Base-by-base conservation (phyloP, 805 yeast genomes). In the Schwanniomyces yamadae region DNA sequence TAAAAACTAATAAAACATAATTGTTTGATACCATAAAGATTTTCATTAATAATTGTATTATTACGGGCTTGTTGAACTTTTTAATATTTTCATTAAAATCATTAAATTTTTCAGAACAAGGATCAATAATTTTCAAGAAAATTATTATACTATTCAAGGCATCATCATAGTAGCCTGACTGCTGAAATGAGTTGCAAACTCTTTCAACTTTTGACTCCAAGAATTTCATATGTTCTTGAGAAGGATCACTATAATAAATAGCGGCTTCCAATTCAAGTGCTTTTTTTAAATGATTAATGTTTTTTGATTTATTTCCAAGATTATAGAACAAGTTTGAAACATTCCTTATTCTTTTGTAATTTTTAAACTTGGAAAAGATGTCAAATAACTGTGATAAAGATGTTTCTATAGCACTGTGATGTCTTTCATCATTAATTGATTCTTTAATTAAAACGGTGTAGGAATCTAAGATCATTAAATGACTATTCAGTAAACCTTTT, bases 291-390 rank as follows among this genome's bases (percentile, higher is more conserved):
- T 34, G 28, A 12, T 47, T 33, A 2, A 5, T 14, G 12, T 27
- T 40, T 4, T 52, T 23, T 16, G 50, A 33, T 23, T 42, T 53
- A 6, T 52, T 56, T 0, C 72, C 75, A 31, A 60, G 46, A 39
- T 72, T 69, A 46, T 62, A 75, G 5, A 66, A 51, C 9, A 77
- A 32, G 42, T 71, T 74, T 3, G 79, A 67, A 3, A 77, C 42
- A 45, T 75, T 75, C 32, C 66, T 57, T 5, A 72, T 49, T 37
- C 81, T 50, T 41, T 69, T 73, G 13, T 29, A 34, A 23, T 61
- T 69, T 21, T 54, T 62, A 31, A 52, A 46, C 5, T 41, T 29
- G 13, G 40, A 31, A n/a, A 61, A 36, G 3, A 39, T 43, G 1
- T 16, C 17, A 25, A 55, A 48, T 3, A 46, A 19, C 1, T 12